Base-by-base conservation (phyloP, 2,329 filamentous ascomycete genomes). In the Paraconiothyrium sp. region DNA sequence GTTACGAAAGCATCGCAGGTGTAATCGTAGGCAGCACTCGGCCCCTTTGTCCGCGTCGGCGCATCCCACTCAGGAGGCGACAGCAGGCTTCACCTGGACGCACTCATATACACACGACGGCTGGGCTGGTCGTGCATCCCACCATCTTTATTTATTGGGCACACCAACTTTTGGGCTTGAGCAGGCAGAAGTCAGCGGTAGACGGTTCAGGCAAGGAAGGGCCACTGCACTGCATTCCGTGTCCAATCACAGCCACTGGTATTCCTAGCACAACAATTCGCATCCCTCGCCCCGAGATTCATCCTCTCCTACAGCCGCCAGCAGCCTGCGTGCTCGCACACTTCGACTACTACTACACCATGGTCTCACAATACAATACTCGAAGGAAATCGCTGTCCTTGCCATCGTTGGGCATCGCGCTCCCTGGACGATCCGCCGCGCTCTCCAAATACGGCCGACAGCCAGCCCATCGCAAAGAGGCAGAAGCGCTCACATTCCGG, bases 331-430 rank as follows among this genome's bases (percentile, higher is more conserved):
- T 57, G 20, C 32, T 39, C 48, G 51, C 62, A 60, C 5, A 8
- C 16, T n/a, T 16, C 13, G 14, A 41, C 5, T n/a, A 16, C 51
- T 41, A 59, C 64, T 52, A 52, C 59, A 37, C 58, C 60, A 97
- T 97, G 93, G 91, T 91, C 76, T 97, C 39, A 41, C 16, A n/a
- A n/a, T 41, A 97, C 86, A 97, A 97, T 81, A 98, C 94, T 70
- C 92, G 94, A 82, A 90, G 94, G 81, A 98, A 98, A 85, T 97
- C 93, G 76, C 84, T 99, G 69, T 97, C 94, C 65, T 85, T 98
- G 75, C 92, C 93, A 63, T 96, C 93, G 69, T 87, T 98, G 73
- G 95, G 95, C 78, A 97, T 98, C 72, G 92, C 95, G 74, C 85
- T 97, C 57, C 88, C 88, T 58, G 74, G 74, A 62, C 84, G 86